A percentile compares a stretch with the other conserved stretches of the same genome.
These are phyloP conservation scores for Alloteropsis semialata DNA, from an alignment of 176 grass and related monocot species.

Conservation along the genomic window DNA sequence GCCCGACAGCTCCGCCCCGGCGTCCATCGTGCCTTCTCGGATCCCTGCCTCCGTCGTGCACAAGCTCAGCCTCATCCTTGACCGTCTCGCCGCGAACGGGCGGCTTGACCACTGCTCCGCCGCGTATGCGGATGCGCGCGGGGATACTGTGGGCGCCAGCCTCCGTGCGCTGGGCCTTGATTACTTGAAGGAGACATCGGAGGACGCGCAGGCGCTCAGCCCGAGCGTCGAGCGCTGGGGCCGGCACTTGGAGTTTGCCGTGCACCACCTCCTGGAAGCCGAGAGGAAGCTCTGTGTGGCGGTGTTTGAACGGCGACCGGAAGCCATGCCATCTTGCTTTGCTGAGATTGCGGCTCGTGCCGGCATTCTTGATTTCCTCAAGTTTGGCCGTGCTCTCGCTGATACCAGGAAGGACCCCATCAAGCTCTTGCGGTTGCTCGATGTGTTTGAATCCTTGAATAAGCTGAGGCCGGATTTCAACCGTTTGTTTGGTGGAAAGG, in stretches of 20 bases:
- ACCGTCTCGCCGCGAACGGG: conserved; percentile 49
- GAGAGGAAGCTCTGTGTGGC: conserved; percentile 55
- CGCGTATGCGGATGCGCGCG: conserved; percentile 40
- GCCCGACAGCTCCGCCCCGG: background rate
- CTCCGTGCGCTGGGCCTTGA: conserved; percentile 61
- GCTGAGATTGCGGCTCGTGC: conserved; percentile 58
- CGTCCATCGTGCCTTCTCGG: conserved; percentile 41
- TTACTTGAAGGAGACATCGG: conserved; percentile 40
- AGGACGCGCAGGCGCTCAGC: conserved; percentile 63
- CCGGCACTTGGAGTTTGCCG: conserved; percentile 58
- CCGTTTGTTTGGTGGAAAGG: conserved; percentile 66
- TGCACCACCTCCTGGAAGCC: conserved; percentile 60
- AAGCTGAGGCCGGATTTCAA: conserved; percentile 76
- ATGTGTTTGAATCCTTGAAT: conserved; percentile 62
- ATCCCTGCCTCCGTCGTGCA: conserved; percentile 50
- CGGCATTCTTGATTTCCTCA: conserved; percentile 63
- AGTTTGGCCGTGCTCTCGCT: conserved; percentile 47
- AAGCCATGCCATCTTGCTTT: conserved; percentile 48
- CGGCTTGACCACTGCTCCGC: conserved; percentile 29
- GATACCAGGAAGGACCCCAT: conserved; percentile 80
- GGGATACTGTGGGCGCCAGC: conserved; percentile 54
- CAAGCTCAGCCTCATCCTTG: conserved; percentile 63
- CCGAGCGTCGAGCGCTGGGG: conserved; percentile 59
- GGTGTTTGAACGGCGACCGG: conserved; percentile 40
- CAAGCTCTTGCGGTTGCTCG: conserved; percentile 67